Base-by-base conservation (phyloP, 2,329 filamentous ascomycete species). In the Capronia americana region DNA sequence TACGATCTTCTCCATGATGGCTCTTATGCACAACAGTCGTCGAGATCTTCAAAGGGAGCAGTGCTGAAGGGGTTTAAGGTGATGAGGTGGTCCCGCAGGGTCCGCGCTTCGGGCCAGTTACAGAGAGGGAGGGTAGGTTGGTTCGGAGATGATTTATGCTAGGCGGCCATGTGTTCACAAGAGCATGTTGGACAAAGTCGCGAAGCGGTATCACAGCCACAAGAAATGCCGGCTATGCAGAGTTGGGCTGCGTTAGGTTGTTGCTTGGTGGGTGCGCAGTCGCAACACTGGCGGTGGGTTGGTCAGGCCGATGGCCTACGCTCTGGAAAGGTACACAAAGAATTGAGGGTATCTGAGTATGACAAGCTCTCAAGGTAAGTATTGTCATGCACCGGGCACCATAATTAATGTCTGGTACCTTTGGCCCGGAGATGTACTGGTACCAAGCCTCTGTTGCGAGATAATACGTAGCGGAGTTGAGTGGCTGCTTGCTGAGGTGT, bases 1-100 rank as follows among this genome's bases (percentile, higher is more conserved):
- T 77, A 99, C 95, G 73, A 93, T 96, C 86, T 98, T 99, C 85
- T 99, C 95, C 78, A 98, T 98, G 66, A 92, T 94, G 23, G 57
- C 57, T 34, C 51, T 32, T 26, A 17, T 30, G 3, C 26, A 12
- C 46, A 12, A n/a, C 53, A 34, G 17, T 38, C 50, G 17, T 56
- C 11, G 7, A 20, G 34, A 14, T 57, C 20, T 14, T 20, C 20
- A 57, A 38, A 24, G 14, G 4, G 28, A 46, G 12, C 12, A 28
- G 7, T 48, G 23, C 32, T 26, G 23, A 41, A 57, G 20, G 20
- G 44, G 28, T 26, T 23, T 20, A 24, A 46, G 17, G 24, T 17
- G 46, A 38, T 55, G 56, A 32, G 46, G 17, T 32, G 48, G 23
- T 59, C 59, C 46, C 48, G 32, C 48, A 23, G 6, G 26, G 62